Evolutionary conservation across 129 eudicot species (phyloP).

Genomic region (Pulicaria dysenterica): DNA sequence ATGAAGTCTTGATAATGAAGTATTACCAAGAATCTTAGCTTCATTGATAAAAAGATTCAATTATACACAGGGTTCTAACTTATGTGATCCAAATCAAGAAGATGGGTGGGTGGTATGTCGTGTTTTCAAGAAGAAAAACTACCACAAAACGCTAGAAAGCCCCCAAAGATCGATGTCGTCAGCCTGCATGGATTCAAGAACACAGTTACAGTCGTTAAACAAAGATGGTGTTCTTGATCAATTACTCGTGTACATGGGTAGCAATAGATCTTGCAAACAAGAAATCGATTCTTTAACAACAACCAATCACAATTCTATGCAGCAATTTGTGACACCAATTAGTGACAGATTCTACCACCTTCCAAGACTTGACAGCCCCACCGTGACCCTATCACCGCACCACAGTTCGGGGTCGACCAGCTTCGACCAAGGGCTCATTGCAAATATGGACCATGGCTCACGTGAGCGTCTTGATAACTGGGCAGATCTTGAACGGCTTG

Average conservation of each 20-base stretch:
- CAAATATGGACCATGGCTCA: constrained; percentile 27
- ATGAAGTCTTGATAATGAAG: constrained; percentile 9
- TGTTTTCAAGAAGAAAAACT: constrained; percentile 43
- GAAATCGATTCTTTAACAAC: constrained; percentile 32
- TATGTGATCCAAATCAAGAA: constrained; percentile 42
- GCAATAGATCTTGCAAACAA: constrained; percentile 40
- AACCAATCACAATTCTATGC: constrained; percentile 25
- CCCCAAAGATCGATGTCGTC: constrained; percentile 46
- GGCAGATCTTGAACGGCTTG: constrained; percentile 56
- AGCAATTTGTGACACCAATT: constrained; percentile 24
- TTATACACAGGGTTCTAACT: constrained; percentile 31
- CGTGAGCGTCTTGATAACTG: constrained; percentile 44
- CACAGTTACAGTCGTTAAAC: constrained; percentile 26
- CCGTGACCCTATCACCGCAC: constrained; percentile 29
- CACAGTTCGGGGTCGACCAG: constrained; percentile 12
- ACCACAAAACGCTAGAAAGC: constrained; percentile 43
- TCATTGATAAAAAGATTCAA: neutral
- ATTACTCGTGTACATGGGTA: constrained; percentile 58
- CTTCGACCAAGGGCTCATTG: constrained; percentile 34
- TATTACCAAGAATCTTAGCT: neutral
- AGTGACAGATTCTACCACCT: constrained; percentile 51
- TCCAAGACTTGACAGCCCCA: constrained; percentile 65
- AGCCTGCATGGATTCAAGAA: constrained; percentile 33
- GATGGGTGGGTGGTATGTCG: constrained; percentile 51
- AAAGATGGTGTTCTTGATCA: constrained; percentile 60